Conservation (phyloP, 768 basidiomycete genomes). For the Tylopilus rubrobrunneus region DNA sequence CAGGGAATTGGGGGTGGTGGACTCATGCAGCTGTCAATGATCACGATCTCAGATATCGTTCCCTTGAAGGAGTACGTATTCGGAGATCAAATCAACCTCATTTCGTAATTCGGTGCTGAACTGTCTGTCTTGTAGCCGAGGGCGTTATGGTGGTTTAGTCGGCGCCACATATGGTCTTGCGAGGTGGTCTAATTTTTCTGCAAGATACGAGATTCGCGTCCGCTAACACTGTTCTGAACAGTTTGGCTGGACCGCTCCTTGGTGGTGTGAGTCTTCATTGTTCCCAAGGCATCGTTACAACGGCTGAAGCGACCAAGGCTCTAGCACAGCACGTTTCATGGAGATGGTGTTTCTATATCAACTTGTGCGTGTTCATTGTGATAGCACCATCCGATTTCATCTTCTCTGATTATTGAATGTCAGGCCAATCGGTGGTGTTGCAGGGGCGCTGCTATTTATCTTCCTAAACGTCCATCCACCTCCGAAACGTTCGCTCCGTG, state of each 20-base stretch:
- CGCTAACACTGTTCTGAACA: constrained; percentile 11
- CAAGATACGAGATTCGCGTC: background rate
- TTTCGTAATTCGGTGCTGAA: background rate
- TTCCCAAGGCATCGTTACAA: background rate
- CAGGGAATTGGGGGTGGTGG: constrained; percentile 84
- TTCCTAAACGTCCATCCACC: constrained; percentile 75
- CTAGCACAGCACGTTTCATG: constrained; percentile 62
- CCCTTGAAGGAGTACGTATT: constrained; percentile 59
- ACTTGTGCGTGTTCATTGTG: constrained; percentile 39
- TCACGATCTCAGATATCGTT: constrained; percentile 80
- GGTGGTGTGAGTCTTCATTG: constrained; percentile 57
- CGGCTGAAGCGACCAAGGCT: background rate
- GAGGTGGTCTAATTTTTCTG: constrained; percentile 24
- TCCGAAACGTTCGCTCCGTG: constrained; percentile 48
- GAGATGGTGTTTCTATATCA: constrained; percentile 82
- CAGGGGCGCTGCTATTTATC: constrained; percentile 56
- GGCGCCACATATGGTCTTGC: constrained; percentile 77
- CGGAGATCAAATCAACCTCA: background rate
- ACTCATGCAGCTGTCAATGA: constrained; percentile 69
- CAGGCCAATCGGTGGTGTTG: constrained; percentile 69
- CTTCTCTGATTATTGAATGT: background rate
- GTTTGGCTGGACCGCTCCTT: constrained; percentile 70
- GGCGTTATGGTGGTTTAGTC: constrained; percentile 68
- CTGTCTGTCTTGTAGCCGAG: constrained; percentile 49
- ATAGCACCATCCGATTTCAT: background rate